Evolutionary conservation across 768 basidiomycete species (phyloP), one percentile per base, ranked within the genome.

Genomic region (Suillus lakei): DNA sequence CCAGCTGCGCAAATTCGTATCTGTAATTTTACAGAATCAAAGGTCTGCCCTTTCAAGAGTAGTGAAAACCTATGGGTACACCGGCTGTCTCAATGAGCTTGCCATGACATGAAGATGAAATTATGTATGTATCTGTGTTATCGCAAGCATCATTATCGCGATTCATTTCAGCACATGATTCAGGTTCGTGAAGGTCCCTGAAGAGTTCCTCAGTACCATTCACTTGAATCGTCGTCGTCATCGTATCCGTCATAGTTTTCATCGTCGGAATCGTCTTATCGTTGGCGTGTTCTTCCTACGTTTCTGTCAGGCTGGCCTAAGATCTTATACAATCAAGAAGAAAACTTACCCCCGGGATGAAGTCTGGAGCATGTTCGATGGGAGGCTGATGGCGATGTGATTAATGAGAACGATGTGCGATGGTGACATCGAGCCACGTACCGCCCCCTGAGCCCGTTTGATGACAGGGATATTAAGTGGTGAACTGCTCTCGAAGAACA

Each of bases 271-370:
- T 69, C 72, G 9, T 65, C 59, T 76, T 75, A 0, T 76, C 71
- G 9, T 73, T 69, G 13, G 72, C 62, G 0, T 71, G 71, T 8
- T 60, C 5, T 60, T 72, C 76, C 76, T 76, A 53, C 21, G 15
- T n/a, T 26, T 26, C 2, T 16, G n/a, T 69, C 9, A 69, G 62
- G 12, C 7, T 28, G 36, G 10, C 34, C 13, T 10, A 6, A 46
- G 16, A 13, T 23, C 23, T 48, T 48, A 23, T 16, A 12, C 4
- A 30, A 9, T 38, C 16, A 6, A 3, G 15, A 4, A 21, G 43
- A 61, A 48, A 5, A 16, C 43, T 46, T 55, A 53, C 68, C 10
- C 67, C 70, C 3, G 41, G 38, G 43, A 64, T 26, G 0, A 65
- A 66, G 4, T 16, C 59, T 3, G 28, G 41, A 18, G 28, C 68